Base-by-base conservation (phyloP, 1,139 yeast species). In the Saccharomyces hybrid region DNA sequence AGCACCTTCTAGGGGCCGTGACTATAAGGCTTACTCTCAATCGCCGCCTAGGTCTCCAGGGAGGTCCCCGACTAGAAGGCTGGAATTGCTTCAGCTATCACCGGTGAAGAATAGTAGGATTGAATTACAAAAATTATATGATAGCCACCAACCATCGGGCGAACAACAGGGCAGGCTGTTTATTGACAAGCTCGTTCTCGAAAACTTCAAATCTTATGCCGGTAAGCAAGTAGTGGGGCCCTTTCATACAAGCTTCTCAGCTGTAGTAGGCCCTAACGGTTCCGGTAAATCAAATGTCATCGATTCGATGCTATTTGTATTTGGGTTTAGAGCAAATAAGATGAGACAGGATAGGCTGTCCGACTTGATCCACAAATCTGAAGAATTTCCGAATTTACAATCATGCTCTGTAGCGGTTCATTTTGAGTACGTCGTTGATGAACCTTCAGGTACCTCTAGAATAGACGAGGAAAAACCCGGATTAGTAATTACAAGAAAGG, bases 221-320 rank as follows among this genome's bases (percentile, higher is more conserved):
- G 99, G 99, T 0, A 74, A 78, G n/a, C 98, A 93, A 71, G 81
- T 81, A 8, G 88, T 95, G 56, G 99, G 99, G 0, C 99, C 99
- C 0, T 95, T 95, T 70, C 87, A 93, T 68, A 75, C 90, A 48
- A 88, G 96, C 2, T 95, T 95, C 68, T 88, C 97, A 7, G 97
- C 99, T 0, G 96, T 95, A 8, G 98, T 95, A n/a, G 99, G 99
- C 0, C 99, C 99, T 3, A 95, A 95, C 69, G 99, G 99, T 31
- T 88, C 96, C 46, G 99, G 99, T 7, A 93, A 93, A 71, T 91
- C 98, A 11, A 95, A 95, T 68, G 99, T 95, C 44, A 95, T 95
- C 60, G 99, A 95, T 68, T 88, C 98, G 2, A 80, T 95, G 80
- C 76, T 95, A 57, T 95, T 95, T 71, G 99, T 95, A 2, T 95